These are phyloP conservation scores for Calocybe cyanea DNA, from an alignment of 768 basidiomycete species.

Conservation along the genomic window DNA sequence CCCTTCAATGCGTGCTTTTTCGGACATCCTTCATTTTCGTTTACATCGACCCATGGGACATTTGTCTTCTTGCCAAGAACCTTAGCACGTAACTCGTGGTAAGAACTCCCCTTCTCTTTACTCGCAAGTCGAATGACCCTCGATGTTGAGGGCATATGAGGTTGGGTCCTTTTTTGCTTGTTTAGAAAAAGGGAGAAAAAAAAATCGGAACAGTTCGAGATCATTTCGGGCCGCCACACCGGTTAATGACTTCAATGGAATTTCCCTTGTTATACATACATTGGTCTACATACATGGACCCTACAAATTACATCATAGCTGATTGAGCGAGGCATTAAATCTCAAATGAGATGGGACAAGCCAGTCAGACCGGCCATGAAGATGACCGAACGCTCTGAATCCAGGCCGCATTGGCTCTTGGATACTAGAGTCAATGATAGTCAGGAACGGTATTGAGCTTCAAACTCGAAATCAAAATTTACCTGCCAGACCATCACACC, in stretches of 20 bases:
- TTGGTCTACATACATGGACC: too few species aligned
- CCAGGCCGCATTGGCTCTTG: conserved; percentile 29
- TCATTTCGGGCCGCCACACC: too few species aligned
- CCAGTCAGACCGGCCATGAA: conserved; percentile 29
- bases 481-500: conserved; percentile 39
- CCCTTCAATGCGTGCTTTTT: conserved; percentile 26
- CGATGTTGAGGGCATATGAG: conserved; percentile 4
- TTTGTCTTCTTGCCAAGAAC: conserved; percentile 15
- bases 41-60: conserved; percentile 37
- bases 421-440: conserved; percentile 19
- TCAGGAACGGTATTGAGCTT: neutral
- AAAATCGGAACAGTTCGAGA: too few species aligned
- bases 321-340: too few species aligned
- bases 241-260: too few species aligned
- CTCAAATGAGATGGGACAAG: too few species aligned
- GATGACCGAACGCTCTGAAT: conserved; percentile 27
- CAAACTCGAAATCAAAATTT: conserved; percentile 5
- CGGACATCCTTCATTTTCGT: conserved; percentile 32
- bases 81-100: conserved; percentile 1
- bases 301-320: too few species aligned
- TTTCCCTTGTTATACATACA: too few species aligned
- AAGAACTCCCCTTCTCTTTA: conserved; percentile 3
- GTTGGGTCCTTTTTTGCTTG: neutral
- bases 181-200: too few species aligned
- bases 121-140: conserved; percentile 11